These are phyloP conservation scores for Trichothecium sympodiale DNA, from an alignment of 2,329 filamentous ascomycete genomes.

Conservation along the genomic window DNA sequence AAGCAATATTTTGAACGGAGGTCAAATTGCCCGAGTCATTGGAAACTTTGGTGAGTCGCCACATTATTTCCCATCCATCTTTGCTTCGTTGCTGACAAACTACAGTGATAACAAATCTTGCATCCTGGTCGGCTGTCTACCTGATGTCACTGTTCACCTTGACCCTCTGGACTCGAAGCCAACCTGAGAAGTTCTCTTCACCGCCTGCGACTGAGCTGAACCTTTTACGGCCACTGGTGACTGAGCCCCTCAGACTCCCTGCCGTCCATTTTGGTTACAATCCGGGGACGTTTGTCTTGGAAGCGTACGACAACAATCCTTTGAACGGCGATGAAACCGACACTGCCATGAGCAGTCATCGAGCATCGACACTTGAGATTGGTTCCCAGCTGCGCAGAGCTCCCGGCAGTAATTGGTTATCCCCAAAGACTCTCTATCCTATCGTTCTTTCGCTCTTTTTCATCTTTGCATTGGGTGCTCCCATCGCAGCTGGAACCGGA, in stretches of 20 bases:
- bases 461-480: slow-evolving; percentile 27
- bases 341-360: no score
- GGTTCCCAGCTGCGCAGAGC: no score
- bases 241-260: no score
- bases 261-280: no score
- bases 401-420: not conserved
- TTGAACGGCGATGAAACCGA: no score
- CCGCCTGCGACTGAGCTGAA: not conserved
- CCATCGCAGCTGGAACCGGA: slow-evolving; percentile 20
- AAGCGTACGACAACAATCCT: no score
- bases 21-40: slow-evolving; percentile 29
- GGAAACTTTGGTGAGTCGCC: slow-evolving; percentile 29
- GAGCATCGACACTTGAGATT: no score
- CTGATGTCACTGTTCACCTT: slow-evolving; percentile 8
- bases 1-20: slow-evolving; percentile 17
- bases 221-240: not conserved
- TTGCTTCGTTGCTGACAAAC: not conserved
- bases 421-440: slow-evolving; percentile 11
- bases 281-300: no score
- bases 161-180: not conserved
- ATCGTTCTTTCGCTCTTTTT: slow-evolving; percentile 19
- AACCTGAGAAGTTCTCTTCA: no score
- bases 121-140: slow-evolving; percentile 23
- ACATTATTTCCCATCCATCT: slow-evolving; percentile 5
- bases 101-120: slow-evolving; percentile 23